Conservation (phyloP, 2,329 filamentous ascomycete species). For the Nannizziopsis barbatae region DNA sequence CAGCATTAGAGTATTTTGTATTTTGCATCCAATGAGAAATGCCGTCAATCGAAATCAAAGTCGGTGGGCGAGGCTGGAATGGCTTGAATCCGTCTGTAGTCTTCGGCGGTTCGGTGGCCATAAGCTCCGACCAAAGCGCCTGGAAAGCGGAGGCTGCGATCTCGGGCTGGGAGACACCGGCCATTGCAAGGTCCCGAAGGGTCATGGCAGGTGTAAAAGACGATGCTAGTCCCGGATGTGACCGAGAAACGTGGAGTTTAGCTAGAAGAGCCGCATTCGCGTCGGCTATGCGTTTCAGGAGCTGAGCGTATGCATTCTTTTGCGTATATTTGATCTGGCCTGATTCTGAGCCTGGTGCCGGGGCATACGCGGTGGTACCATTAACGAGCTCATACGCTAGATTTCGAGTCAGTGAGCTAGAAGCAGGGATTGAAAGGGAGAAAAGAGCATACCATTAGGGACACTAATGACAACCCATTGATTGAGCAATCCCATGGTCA, state of each 20-base stretch:
- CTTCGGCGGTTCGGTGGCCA: slow-evolving; percentile 36
- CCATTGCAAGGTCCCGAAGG: slow-evolving; percentile 56
- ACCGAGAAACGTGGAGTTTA: slow-evolving; percentile 39
- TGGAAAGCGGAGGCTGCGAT: slow-evolving; percentile 69
- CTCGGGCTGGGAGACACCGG: slow-evolving; percentile 63
- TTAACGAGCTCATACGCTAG: slow-evolving; percentile 70
- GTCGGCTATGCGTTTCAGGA: slow-evolving; percentile 60
- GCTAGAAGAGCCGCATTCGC: slow-evolving; percentile 59
- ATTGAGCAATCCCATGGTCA: slow-evolving; percentile 69
- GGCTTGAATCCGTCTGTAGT: slow-evolving; percentile 31
- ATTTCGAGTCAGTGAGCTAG: neutral
- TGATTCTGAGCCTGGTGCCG: slow-evolving; percentile 46
- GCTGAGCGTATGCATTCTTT: slow-evolving; percentile 60
- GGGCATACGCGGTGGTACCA: slow-evolving; percentile 68
- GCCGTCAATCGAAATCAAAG: slow-evolving; percentile 69
- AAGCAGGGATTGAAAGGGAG: too few relatives aligned
- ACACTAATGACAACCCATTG: slow-evolving; percentile 82
- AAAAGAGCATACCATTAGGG: slow-evolving; percentile 59
- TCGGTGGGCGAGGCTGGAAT: slow-evolving; percentile 44
- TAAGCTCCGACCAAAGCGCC: slow-evolving; percentile 71
- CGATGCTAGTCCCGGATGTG: slow-evolving; percentile 50
- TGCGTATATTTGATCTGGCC: slow-evolving; percentile 64
- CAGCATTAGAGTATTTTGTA: slow-evolving; percentile 61
- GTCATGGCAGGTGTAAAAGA: slow-evolving; percentile 48
- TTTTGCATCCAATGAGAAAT: slow-evolving; percentile 69